A percentile compares a stretch with the other conserved stretches of the same genome.
Evolutionary conservation across 1,284 basidiomycete genomes (phyloP).

Genomic region (Taiwanofungus camphoratus): DNA sequence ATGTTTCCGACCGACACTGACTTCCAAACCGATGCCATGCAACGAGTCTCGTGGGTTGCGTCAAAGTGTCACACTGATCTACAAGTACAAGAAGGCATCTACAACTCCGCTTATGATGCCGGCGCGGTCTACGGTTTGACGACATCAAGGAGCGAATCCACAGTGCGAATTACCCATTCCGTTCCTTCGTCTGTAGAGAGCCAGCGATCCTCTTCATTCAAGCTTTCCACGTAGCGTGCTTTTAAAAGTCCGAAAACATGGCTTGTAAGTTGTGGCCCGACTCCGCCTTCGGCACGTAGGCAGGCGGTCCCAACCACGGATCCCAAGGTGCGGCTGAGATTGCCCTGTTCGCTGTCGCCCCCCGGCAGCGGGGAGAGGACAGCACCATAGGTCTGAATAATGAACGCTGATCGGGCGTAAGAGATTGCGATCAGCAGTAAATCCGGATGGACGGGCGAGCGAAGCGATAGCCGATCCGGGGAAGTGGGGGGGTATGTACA

Average conservation of each 20-base stretch:
- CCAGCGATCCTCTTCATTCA: conserved; percentile 78
- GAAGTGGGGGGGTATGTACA: conserved; percentile 9
- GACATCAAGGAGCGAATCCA: conserved; percentile 77
- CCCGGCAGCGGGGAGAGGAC: conserved; percentile 76
- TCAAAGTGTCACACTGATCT: not conserved
- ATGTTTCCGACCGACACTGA: too few relatives aligned
- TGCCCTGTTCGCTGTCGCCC: conserved; percentile 56
- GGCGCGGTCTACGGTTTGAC: conserved; percentile 45
- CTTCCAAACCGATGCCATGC: too few relatives aligned
- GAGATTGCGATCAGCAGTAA: conserved; percentile 13
- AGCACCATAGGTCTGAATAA: conserved; percentile 89
- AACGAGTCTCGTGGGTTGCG: too few relatives aligned
- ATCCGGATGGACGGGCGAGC: conserved; percentile 6
- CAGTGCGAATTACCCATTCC: conserved; percentile 85
- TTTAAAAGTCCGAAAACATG: conserved; percentile 94
- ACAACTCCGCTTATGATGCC: conserved; percentile 53
- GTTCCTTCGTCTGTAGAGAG: conserved; percentile 87
- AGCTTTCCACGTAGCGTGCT: conserved; percentile 55
- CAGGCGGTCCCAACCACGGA: conserved; percentile 90
- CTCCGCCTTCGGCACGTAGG: conserved; percentile 82
- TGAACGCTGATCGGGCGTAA: conserved; percentile 55
- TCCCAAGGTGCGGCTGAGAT: conserved; percentile 83
- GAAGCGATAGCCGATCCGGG: conserved; percentile 5
- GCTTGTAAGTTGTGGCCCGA: conserved; percentile 86
- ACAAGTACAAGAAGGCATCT: conserved; percentile 22